A percentile compares a stretch with the other conserved stretches of the same genome.
Evolutionary conservation across 768 basidiomycete genomes (phyloP).

Genomic region (Tylopilus subfusipes): DNA sequence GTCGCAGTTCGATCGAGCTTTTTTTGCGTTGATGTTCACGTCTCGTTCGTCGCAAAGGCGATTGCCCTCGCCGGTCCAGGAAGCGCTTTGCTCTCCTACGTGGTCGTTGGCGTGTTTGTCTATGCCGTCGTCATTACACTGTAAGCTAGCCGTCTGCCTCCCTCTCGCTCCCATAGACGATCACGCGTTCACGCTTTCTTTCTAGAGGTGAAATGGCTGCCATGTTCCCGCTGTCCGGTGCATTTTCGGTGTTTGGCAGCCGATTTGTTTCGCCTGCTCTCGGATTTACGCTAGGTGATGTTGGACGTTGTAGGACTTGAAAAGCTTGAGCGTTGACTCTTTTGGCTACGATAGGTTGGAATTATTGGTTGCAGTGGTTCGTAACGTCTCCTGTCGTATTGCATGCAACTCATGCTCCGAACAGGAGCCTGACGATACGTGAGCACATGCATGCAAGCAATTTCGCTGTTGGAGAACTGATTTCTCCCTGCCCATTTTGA

Average conservation of each 20-base stretch:
- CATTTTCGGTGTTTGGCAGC: constrained; percentile 54
- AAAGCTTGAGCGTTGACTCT: neutral
- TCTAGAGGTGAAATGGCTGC: constrained; percentile 62
- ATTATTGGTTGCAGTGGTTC: constrained; percentile 54
- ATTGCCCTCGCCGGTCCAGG: constrained; percentile 57
- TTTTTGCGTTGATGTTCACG: neutral
- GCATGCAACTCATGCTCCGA: neutral
- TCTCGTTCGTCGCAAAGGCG: constrained; percentile 31
- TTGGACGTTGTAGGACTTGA: neutral
- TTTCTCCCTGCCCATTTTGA: constrained; percentile 11
- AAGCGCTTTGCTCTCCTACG: constrained; percentile 59
- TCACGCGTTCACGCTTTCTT: neutral
- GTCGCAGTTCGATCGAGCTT: neutral
- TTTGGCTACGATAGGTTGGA: constrained; percentile 42
- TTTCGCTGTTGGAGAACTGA: neutral
- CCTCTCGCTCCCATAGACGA: neutral
- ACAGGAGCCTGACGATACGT: constrained; percentile 41
- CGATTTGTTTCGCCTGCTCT: constrained; percentile 59
- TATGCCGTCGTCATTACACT: constrained; percentile 60
- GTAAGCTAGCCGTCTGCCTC: constrained; percentile 30
- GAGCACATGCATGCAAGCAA: constrained; percentile 8
- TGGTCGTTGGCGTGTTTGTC: constrained; percentile 56
- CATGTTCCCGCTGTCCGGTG: constrained; percentile 59
- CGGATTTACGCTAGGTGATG: constrained; percentile 52
- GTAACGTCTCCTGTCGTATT: neutral